These are phyloP conservation scores for Aureobasidium leucospermi DNA, from an alignment of 2,329 filamentous ascomycete species.

Conservation along the genomic window DNA sequence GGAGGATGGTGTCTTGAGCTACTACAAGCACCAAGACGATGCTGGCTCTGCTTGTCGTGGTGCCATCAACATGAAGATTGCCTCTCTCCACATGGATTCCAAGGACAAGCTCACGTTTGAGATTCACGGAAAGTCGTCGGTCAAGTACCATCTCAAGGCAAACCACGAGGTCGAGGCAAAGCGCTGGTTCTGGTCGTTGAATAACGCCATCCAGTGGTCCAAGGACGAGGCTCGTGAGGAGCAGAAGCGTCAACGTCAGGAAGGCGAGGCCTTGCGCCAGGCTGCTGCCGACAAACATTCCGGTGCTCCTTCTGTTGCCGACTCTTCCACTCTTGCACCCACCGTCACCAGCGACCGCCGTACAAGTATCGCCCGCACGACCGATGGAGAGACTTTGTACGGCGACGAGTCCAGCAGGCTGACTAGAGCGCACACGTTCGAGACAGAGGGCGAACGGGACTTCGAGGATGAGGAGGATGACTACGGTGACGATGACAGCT, in stretches of 20 bases:
- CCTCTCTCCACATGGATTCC: conserved; percentile 86
- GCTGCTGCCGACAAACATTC: conserved; percentile 26
- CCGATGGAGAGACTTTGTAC: conserved; percentile 33
- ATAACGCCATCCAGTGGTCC: conserved; percentile 97
- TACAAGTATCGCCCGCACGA: neutral
- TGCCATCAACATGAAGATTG: conserved; percentile 98
- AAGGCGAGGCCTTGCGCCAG: conserved; percentile 66
- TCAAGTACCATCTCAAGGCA: conserved; percentile 95
- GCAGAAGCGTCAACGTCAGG: conserved; percentile 65
- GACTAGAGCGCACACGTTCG: neutral
- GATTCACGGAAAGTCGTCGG: conserved; percentile 94
- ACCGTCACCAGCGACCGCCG: neutral
- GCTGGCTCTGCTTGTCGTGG: conserved; percentile 92
- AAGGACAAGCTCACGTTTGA: conserved; percentile 98
- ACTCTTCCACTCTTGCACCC: neutral
- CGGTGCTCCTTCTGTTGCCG: neutral
- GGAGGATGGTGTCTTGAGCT: conserved; percentile 93
- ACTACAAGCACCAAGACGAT: conserved; percentile 99
- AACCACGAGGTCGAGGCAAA: conserved; percentile 98
- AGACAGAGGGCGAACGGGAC: conserved; percentile 47
- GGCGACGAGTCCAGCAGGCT: conserved; percentile 27
- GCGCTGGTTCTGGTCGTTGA: conserved; percentile 97
- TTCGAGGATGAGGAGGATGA: conserved; percentile 57
- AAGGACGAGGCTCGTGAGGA: conserved; percentile 96
- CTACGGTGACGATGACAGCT: conserved; percentile 73